phyloP scores from a whole-genome alignment of 352 stramenopile genomes.

The Globisporangium ultimum region DNA sequence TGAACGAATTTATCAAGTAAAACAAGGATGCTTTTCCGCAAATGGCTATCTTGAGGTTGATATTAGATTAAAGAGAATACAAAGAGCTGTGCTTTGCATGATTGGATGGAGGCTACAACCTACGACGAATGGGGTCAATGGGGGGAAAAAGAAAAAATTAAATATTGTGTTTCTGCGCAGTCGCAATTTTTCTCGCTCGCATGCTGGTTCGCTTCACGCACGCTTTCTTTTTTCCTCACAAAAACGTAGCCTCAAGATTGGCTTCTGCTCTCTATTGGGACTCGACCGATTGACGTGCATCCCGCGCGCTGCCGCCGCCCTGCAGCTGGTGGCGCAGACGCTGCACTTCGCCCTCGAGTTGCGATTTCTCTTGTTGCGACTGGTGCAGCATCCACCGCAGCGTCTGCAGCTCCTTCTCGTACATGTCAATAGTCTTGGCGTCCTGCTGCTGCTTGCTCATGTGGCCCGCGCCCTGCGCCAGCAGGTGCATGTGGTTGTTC shows the following conservation, averaged over 20 bases:
- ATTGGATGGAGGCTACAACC: too few species aligned
- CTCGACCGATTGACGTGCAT: constrained; percentile 3
- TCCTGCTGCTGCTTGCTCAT: constrained; percentile 60
- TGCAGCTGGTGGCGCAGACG: constrained; percentile 54
- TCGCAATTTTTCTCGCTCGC: too few species aligned
- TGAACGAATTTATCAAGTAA: background rate
- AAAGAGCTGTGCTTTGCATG: background rate
- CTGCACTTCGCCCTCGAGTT: constrained; percentile 63
- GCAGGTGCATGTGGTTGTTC: constrained; percentile 66
- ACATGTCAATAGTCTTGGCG: constrained; percentile 41
- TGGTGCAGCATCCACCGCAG: constrained; percentile 68
- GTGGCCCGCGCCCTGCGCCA: constrained; percentile 53
- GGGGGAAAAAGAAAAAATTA: too few species aligned
- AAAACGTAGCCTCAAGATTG: background rate
- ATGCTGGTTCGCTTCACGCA: too few species aligned
- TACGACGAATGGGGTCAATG: too few species aligned
- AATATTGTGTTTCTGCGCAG: too few species aligned
- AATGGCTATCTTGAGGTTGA: background rate
- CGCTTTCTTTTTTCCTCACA: background rate
- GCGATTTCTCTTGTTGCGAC: constrained; percentile 66
- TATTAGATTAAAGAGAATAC: background rate
- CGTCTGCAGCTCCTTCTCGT: constrained; percentile 65
- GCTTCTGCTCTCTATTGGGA: constrained; percentile 9
- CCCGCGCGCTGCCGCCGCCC: background rate
- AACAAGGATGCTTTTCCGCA: background rate